These are phyloP conservation scores for Vitis labrusca DNA, from an alignment of 164 flowering plant genomes.

Conservation along the genomic window DNA sequence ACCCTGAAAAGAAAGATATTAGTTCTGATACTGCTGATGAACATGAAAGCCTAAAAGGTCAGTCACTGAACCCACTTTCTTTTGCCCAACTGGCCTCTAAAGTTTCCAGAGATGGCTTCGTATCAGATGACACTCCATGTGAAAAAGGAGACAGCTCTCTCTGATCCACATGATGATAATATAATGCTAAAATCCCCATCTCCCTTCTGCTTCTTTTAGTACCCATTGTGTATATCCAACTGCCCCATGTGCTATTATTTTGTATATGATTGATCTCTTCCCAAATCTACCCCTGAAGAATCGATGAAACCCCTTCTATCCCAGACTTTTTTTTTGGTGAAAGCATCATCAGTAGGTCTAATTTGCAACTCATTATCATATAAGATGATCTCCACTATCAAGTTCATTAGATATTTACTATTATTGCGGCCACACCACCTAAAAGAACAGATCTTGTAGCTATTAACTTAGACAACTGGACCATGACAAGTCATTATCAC, in stretches of 20 bases:
- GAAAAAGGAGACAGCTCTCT: constrained; percentile 7
- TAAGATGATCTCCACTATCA: background rate
- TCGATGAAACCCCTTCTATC: constrained; percentile 1
- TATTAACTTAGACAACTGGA: background rate
- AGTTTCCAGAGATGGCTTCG: background rate
- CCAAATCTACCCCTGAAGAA: background rate
- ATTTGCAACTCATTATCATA: no score
- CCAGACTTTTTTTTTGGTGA: no score
- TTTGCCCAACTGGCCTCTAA: background rate
- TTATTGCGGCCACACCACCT: background rate
- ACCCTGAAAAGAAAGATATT: background rate
- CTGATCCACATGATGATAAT: constrained; percentile 5
- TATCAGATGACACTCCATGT: constrained; percentile 5
- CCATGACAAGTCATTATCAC: background rate
- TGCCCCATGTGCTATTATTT: constrained; percentile 38
- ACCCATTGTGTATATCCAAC: constrained; percentile 24
- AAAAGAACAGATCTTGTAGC: background rate
- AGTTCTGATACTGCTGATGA: background rate
- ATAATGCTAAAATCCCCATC: background rate
- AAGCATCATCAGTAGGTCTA: background rate
- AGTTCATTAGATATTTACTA: background rate
- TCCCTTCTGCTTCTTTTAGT: background rate
- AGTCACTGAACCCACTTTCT: background rate
- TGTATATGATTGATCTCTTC: constrained; percentile 14
- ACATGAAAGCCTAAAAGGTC: background rate